Percentiles rank a stretch among this genome's conserved stretches.
Conservation (phyloP, 2,329 filamentous ascomycete genomes). For the Rhinocladiella mackenziei region DNA sequence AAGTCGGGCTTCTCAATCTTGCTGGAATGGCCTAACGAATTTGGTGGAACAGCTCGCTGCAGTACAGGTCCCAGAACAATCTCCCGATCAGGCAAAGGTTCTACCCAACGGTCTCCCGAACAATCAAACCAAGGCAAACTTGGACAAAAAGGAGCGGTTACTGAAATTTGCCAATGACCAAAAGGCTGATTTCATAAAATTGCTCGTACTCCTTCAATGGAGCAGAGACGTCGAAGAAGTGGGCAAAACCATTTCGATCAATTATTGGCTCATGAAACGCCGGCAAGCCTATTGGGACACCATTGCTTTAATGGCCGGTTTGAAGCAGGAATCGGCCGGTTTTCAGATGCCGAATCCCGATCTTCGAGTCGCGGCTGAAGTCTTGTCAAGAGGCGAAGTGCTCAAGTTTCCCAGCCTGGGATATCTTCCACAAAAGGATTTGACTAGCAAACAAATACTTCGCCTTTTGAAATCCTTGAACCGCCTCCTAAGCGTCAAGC, state of each 20-base stretch:
- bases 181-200: slow-evolving; percentile 87
- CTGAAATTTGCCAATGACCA: slow-evolving; percentile 74
- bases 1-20: slow-evolving; percentile 73
- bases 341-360: slow-evolving; percentile 85
- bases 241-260: slow-evolving; percentile 82
- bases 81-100: slow-evolving; percentile 31
- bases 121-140: slow-evolving; percentile 53
- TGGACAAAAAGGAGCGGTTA: slow-evolving; percentile 70
- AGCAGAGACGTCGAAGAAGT: slow-evolving; percentile 73
- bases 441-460: slow-evolving; percentile 68
- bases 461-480: slow-evolving; percentile 77
- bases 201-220: slow-evolving; percentile 88
- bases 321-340: slow-evolving; percentile 68
- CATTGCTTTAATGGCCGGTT: slow-evolving; percentile 61
- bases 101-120: slow-evolving; percentile 25
- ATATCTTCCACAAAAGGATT: slow-evolving; percentile 68
- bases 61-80: slow-evolving; percentile 56
- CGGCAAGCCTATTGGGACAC: slow-evolving; percentile 58
- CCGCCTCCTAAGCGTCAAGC: slow-evolving; percentile 71
- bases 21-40: slow-evolving; percentile 71
- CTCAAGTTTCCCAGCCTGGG: slow-evolving; percentile 75
- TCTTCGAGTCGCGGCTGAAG: slow-evolving; percentile 79
- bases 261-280: slow-evolving; percentile 65
- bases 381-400: slow-evolving; percentile 73
- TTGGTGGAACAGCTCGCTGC: slow-evolving; percentile 67